Evolutionary conservation across 2,329 filamentous ascomycete species (phyloP).

Genomic region (Trichoderma aggressivum): DNA sequence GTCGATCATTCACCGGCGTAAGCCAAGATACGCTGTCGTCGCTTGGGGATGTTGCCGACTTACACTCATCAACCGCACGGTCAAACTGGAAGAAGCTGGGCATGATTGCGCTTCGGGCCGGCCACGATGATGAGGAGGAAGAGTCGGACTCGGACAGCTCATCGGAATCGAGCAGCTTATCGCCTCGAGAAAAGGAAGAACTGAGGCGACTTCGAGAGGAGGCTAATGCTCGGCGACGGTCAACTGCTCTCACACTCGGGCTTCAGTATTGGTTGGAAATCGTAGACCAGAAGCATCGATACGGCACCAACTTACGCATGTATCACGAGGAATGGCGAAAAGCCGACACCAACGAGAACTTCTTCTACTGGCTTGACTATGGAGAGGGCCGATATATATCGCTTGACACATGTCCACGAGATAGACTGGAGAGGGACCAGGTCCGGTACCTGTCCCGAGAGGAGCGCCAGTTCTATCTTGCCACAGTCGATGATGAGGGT

Average conservation of each 20-base stretch:
- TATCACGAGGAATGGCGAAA: conserved; percentile 86
- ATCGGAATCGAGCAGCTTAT: conserved; percentile 30
- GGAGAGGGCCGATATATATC: conserved; percentile 71
- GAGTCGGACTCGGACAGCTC: conserved; percentile 39
- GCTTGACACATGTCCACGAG: conserved; percentile 67
- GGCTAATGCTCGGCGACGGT: conserved; percentile 55
- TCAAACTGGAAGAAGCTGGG: conserved; percentile 74
- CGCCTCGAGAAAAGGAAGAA: conserved; percentile 40
- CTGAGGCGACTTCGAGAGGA: conserved; percentile 43
- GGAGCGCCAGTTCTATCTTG: conserved; percentile 77
- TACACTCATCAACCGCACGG: conserved; percentile 44
- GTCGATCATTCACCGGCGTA: conserved; percentile 25
- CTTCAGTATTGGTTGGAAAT: conserved; percentile 82
- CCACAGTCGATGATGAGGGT: conserved; percentile 70
- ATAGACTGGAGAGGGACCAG: conserved; percentile 70
- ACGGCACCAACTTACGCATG: conserved; percentile 74
- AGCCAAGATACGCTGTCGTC: conserved; percentile 13
- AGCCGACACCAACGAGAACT: conserved; percentile 75
- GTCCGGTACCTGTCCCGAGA: conserved; percentile 82
- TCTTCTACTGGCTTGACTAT: conserved; percentile 90
- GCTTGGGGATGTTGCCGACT: conserved; percentile 21
- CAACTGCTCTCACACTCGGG: conserved; percentile 75
- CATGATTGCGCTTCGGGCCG: conserved; percentile 67
- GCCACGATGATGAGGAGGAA: conserved; percentile 58
- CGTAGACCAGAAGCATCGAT: conserved; percentile 82